phyloP scores from a whole-genome alignment of 352 stramenopile species.

The Ophiocytium majus region DNA sequence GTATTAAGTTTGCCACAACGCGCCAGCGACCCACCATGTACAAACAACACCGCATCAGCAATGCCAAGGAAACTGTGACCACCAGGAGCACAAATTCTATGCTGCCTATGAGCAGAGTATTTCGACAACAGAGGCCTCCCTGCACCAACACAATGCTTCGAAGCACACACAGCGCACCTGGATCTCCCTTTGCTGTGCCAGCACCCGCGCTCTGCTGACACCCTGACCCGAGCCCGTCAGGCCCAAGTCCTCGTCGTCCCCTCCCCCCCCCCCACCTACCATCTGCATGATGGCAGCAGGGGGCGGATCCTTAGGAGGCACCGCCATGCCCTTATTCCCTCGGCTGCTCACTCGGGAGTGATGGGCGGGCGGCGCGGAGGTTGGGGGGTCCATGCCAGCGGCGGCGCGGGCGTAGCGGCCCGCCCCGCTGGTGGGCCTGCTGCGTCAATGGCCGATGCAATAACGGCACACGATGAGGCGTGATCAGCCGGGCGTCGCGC shows the following conservation, averaged over 20 bases:
- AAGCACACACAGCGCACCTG: too few species aligned
- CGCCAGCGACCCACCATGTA: too few species aligned
- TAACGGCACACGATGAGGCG: too few species aligned
- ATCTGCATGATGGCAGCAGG: background rate
- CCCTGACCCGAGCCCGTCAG: background rate
- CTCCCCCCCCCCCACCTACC: background rate
- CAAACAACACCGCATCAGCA: too few species aligned
- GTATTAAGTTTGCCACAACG: too few species aligned
- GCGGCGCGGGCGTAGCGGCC: background rate
- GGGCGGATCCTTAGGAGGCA: background rate
- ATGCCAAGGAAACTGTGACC: too few species aligned
- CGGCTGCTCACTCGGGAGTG: background rate
- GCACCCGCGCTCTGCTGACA: slow-evolving; percentile 38
- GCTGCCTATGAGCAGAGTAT: too few species aligned
- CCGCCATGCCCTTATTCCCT: background rate
- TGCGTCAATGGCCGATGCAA: background rate
- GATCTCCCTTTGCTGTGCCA: slow-evolving; percentile 53
- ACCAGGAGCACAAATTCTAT: too few species aligned
- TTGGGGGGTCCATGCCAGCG: background rate
- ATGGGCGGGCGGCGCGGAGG: background rate
- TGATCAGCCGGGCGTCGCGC: too few species aligned
- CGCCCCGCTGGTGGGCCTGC: slow-evolving; percentile 2
- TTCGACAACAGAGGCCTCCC: too few species aligned
- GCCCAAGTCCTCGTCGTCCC: background rate
- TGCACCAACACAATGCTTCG: too few species aligned